Evolutionary conservation across 208 protist species (phyloP), one percentile per base, ranked within the genome.

Genomic region (Leishmania turanica): DNA sequence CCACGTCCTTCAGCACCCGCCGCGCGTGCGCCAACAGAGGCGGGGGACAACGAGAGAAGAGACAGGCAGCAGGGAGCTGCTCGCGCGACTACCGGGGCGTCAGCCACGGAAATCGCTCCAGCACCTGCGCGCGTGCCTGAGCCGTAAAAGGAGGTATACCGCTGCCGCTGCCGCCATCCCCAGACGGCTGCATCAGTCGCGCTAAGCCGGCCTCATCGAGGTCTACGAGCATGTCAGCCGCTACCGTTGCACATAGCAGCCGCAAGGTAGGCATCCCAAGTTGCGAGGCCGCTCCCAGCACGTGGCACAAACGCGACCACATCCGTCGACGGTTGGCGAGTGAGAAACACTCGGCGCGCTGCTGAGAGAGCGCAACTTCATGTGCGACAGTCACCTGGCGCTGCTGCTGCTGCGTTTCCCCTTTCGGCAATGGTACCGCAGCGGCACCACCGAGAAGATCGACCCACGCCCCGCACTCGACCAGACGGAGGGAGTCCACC

Each of bases 171-270:
- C 69, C 37, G 24, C 45, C 71, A 6, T 77, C 31, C 27, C 58
- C 54, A 31, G 58, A 70, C 15, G 58, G 5, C 54, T 54, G 70
- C 51, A 92, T 74, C 19, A 96, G 75, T 21, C 72, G 72, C 6
- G 82, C 45, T 21, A 96, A 68, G 2, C 84, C 71, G 19, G 65
- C 69, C 58, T 88, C 89, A 75, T 85, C 82, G 27, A 91, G 71
- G 75, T 93, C 88, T 27, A 92, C n/a, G 42, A 95, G 49, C 79
- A 93, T 84, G 76, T 95, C 90, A 3, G 92, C 89, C 1, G 92
- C 66, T 13, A 95, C 84, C 3, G 89, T 86, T 9, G 83, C 85
- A 65, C 90, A 94, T 24, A 97, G 84, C 11, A 75, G 51, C 76
- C 80, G 84, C 78, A 95, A 78, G 24, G 84, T 34, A 37, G 56